Evolutionary conservation across 2,329 filamentous ascomycete species (phyloP), one percentile per base, ranked within the genome.

Genomic region (Penicillium carneum): DNA sequence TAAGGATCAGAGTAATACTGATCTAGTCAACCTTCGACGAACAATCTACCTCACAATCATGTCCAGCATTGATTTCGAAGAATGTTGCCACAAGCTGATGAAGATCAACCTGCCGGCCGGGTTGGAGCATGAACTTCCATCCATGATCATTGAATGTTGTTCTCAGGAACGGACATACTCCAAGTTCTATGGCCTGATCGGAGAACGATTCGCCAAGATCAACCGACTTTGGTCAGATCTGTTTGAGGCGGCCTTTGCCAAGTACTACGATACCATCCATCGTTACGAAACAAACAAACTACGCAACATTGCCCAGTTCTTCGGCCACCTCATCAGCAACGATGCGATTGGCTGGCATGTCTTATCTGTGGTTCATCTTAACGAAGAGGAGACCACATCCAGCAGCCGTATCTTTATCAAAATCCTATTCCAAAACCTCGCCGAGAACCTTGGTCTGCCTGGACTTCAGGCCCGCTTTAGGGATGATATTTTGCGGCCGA

Each of bases 371-470:
- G 88, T 99, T 63, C 93, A 93, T 75, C 82, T 99, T 53, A 99
- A 95, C 73, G 93, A 99, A 76, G 94, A 98, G 61, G 95, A 99
- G 72, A 99, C 95, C 0, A 99, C 94, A 0, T 94, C 93, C 1
- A 95, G 92, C 64, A 96, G 92, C 69, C 92, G 95, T 82, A 98
- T 99, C 77, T 99, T 98, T 75, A 91, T 99, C 83, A 98, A 97
- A 82, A 98, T 98, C 59, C 81, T 99, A 12, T 96, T 99, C 75
- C 93, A 98, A 76, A 93, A 97, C 72, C 86, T 98, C 26, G 86
- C 89, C 4, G 92, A 97, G 78, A 90, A 92, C 63, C 85, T 97
- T 61, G 94, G 95, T 60, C 88, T 97, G 84, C 84, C 88, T 48
- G 91, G 90, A 72, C 80, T 99, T 54, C 88, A 90, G 69, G 86